These are phyloP conservation scores for Candida dajiaensis DNA, from an alignment of 805 yeast species.

Conservation along the genomic window DNA sequence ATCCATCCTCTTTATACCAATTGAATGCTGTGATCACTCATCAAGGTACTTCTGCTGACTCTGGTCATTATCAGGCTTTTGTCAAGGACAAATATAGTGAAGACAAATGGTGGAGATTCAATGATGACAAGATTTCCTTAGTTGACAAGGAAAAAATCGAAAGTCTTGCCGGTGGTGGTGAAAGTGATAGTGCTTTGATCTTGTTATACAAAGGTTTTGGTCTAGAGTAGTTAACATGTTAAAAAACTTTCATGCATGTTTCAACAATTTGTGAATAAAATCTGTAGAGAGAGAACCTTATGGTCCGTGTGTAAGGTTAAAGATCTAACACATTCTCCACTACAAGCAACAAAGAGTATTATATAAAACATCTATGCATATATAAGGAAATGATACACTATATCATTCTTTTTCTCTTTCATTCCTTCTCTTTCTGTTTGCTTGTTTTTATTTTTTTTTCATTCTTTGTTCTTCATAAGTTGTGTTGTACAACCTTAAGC, in stretches of 20 bases:
- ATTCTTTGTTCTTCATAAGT: conserved; percentile 16
- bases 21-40: conserved; percentile 83
- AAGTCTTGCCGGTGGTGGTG: conserved; percentile 93
- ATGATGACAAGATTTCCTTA: conserved; percentile 80
- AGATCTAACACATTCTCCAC: too few relatives aligned
- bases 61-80: conserved; percentile 95
- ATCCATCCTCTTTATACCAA: conserved; percentile 84
- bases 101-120: conserved; percentile 88
- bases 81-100: conserved; percentile 69
- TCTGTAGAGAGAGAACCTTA: too few relatives aligned
- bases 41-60: conserved; percentile 91
- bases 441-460: background rate
- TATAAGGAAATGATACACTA: background rate
- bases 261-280: too few relatives aligned
- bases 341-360: background rate
- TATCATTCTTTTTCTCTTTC: background rate
- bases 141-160: conserved; percentile 83
- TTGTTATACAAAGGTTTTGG: conserved; percentile 82
- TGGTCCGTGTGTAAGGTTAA: background rate
- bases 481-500: background rate
- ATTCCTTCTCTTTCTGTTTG: background rate
- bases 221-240: conserved; percentile 27
- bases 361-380: background rate
- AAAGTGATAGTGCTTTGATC: conserved; percentile 91
- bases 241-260: background rate